Base-by-base conservation (phyloP, 2,329 filamentous ascomycete genomes). In the Ascochyta koolunga region DNA sequence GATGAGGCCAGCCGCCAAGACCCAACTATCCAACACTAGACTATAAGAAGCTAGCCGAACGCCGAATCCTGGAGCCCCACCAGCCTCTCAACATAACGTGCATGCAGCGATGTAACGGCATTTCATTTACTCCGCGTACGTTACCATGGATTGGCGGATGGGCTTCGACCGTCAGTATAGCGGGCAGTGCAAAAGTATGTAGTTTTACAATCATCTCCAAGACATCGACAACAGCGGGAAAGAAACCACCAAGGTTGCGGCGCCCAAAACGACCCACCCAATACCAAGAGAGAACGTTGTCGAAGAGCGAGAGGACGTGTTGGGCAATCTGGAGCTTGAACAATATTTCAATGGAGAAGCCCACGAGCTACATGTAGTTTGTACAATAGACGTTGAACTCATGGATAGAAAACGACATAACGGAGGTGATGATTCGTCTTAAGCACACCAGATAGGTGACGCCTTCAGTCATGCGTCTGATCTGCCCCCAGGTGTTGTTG, bases 361-460 rank as follows among this genome's bases (percentile, higher is more conserved):
- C 77, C 4, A 76, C 77, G 31, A 76, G 71, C 49, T 75, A 67
- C 50, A 77, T 71, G 66, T 79, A 80, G 62, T 79, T 79, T 4
- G 78, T 77, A 11, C 67, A 58, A 42, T 65, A 66, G 0, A 60
- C 66, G 19, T 56, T 64, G n/a, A 67, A 70, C 38, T 73, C 73
- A 48, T 80, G 78, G 37, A 77, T 78, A 9, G 71, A 72, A 62
- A 76, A 77, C 16, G 68, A 69, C 65, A 75, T 70, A 58, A 81
- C 81, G 21, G 83, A 80, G 60, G 87, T 86, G 68, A 89, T 90
- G 2, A 91, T 95, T 18, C 91, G 85, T 51, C 91, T 87, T 41
- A 96, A 95, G 77, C 90, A 96, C 71, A 95, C 91, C 63, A 83
- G 75, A 72, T 93, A 96, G 37, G 83, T 86, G 8, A 88, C 84